phyloP scores from a whole-genome alignment of 2,329 filamentous ascomycete species.

The Diaporthe citri region DNA sequence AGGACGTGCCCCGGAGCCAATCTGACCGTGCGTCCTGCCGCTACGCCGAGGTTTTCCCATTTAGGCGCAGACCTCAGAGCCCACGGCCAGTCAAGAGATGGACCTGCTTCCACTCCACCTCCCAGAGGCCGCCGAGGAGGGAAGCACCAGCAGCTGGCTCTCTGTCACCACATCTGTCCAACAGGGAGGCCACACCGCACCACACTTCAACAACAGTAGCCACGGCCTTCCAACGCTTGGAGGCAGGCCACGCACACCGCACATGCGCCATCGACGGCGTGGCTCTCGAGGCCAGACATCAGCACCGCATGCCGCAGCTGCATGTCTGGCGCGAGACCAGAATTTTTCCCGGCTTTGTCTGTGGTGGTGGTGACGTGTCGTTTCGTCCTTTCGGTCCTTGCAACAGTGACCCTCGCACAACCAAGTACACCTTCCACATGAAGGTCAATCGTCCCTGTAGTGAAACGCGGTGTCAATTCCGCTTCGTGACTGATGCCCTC shows the following conservation, averaged over 20 bases:
- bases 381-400: too few relatives aligned
- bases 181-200: conserved; percentile 11
- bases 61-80: neutral
- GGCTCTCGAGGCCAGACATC: neutral
- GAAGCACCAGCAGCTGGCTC: neutral
- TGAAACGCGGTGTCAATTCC: neutral
- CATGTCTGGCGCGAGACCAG: neutral
- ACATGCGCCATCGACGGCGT: neutral
- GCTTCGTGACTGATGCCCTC: neutral
- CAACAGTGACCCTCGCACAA: neutral
- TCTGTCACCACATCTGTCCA: neutral
- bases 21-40: neutral
- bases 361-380: neutral
- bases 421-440: neutral
- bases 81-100: neutral
- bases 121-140: neutral
- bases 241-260: neutral
- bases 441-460: neutral
- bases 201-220: neutral
- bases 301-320: neutral
- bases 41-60: neutral
- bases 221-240: neutral
- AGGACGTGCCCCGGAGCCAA: neutral
- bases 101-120: neutral
- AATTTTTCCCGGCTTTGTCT: neutral